Evolutionary conservation across 805 yeast genomes (phyloP), one percentile per base, ranked within the genome.

Genomic region (Cyberlindnera mrakii): DNA sequence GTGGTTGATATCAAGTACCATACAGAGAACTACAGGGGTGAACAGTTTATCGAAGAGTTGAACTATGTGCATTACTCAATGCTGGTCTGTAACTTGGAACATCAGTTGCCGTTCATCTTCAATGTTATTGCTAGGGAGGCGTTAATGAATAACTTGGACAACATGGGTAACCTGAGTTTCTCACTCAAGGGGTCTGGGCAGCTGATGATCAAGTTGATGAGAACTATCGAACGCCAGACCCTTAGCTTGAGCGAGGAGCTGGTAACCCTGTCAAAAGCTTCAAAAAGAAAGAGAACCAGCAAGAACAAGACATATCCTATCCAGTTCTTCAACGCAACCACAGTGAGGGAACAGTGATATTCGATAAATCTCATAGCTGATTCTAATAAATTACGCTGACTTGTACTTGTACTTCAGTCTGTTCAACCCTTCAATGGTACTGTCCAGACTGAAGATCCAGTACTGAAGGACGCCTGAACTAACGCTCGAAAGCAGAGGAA

Each of bases 81-180:
- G 35, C 30, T 49, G 16, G 27, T 49, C 17, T 38, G 43, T 16
- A 44, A 64, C 36, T 47, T 64, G 40, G 70, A 66, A 40, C 60
- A 62, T 34, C 57, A 55, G 31, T 58, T 54, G 44, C 69, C 70
- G 4, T 43, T 65, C 20, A 57, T 62, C 5, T 66, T 65, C 40
- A 63, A 61, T 13, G 41, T 41, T 18, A 41, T 40, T 1, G 47
- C 58, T 5, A 49, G 68, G 40, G 40, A 42, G 1, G 40, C 53
- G 6, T 45, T 62, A 3, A 37, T 36, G 11, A 19, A 41, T 16
- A 64, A 62, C 37, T 54, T 49, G 35, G 30, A 37, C 4, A 47
- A 53, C 20, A 40, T 57, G 14, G 63, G 58, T 0, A 57, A 59
- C 11, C 45, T 62, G 16, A 62, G 64, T 7, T 59, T 50, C 40